Base-by-base conservation (phyloP, 2,329 filamentous ascomycete genomes). In the Fusarium torreyae region DNA sequence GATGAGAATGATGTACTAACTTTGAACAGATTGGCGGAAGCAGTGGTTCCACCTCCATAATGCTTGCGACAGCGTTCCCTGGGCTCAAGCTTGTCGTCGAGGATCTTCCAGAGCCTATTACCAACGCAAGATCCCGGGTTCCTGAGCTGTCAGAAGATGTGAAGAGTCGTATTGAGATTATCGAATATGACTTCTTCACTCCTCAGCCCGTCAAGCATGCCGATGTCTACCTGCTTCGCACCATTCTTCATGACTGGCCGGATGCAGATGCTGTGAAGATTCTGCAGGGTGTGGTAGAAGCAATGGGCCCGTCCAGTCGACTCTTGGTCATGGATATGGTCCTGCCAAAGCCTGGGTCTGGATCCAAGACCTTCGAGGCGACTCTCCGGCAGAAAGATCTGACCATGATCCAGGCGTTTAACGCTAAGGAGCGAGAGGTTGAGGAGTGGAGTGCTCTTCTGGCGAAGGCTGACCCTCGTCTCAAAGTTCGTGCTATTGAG, bases 81-180 rank as follows among this genome's bases (percentile, higher is more conserved):
- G 52, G 76, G 5, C 70, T 81, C 8, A 77, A 73, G 1, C 76
- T 81, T 34, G 69, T 81, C 11, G 60, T 82, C 5, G 76, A 82
- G 58, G 81, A 82, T 61, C 76, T 71, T 4, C 48, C 53, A 0
- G 51, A 69, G 1, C 51, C 60, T 3, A 42, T 58, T 6, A 36
- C 52, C 0, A 50, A 50, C 6, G 68, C 54, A 0, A 65, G 42
- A 9, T 1, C 39, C 14, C 63, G 79, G 1, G 62, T 65, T 1
- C 63, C 70, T 1, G 75, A 75, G 4, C 34, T 70, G 0, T 9
- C 63, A 1, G 13, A 53, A 2, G 59, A 69, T 5, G 34, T 81
- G 7, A 63, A 63, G 8, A 49, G 33, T 7, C 68, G 72, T 1
- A 70, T 78, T 26, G 46, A 70, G 10, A 71, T 78, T 9, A 44